Conservation (phyloP, 192 early-diverging fungal species). For the Spizellomyces punctatus region DNA sequence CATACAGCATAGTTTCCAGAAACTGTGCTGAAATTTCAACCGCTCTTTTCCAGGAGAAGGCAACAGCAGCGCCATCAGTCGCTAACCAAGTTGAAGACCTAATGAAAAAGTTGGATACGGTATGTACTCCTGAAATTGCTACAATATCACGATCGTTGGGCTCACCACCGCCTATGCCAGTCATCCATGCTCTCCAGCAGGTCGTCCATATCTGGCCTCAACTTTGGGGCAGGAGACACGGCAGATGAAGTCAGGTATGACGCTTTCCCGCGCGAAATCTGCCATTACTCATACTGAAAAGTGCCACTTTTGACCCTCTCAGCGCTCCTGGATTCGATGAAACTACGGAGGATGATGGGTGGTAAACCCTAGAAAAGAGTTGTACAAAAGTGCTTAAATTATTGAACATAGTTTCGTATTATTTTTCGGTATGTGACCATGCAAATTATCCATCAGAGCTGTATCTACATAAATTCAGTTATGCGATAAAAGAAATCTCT, state of each 20-base stretch:
- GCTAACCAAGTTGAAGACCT: constrained; percentile 3
- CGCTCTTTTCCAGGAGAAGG: no score
- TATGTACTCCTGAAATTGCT: not conserved
- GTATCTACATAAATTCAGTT: no score
- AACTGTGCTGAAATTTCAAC: no score
- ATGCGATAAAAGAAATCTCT: no score
- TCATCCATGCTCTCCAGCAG: no score
- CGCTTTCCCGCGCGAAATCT: not conserved
- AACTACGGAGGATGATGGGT: not conserved
- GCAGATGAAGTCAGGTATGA: constrained; percentile 35
- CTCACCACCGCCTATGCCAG: not conserved
- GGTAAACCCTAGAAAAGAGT: not conserved
- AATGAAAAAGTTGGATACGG: constrained; percentile 7
- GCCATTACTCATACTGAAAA: not conserved
- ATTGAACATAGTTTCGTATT: no score
- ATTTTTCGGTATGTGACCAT: no score
- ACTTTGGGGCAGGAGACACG: constrained; percentile 32
- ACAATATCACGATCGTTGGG: not conserved
- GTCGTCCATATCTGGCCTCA: no score
- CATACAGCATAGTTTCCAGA: no score
- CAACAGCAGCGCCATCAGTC: not conserved
- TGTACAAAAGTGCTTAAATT: no score
- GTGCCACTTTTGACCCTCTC: not conserved
- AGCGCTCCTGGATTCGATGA: constrained; percentile 15
- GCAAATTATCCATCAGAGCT: no score